Evolutionary conservation across 2,329 filamentous ascomycete species (phyloP).

Genomic region (Beauveria australis): DNA sequence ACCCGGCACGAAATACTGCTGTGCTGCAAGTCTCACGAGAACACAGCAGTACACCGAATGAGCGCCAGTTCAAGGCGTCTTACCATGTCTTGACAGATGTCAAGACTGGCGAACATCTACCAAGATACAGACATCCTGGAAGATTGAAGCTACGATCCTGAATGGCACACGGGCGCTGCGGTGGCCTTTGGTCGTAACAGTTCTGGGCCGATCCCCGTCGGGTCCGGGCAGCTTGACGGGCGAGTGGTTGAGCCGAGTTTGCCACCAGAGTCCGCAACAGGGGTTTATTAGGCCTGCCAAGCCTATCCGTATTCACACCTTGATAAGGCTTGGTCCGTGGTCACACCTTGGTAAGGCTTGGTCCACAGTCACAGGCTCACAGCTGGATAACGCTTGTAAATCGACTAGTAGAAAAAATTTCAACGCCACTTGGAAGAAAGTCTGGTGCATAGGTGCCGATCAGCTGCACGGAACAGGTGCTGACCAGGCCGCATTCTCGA

Average conservation of each 20-base stretch:
- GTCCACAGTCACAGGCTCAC: too few relatives aligned
- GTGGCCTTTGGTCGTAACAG: not conserved
- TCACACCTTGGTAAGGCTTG: too few relatives aligned
- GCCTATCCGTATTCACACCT: too few relatives aligned
- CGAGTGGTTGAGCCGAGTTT: not conserved
- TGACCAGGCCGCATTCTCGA: not conserved
- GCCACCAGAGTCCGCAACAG: not conserved
- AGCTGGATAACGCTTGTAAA: not conserved
- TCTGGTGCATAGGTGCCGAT: not conserved
- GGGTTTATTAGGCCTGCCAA: not conserved
- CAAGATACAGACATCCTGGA: not conserved
- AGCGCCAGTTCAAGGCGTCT: not conserved
- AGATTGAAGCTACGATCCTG: not conserved
- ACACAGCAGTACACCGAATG: too few relatives aligned
- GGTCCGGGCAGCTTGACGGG: not conserved
- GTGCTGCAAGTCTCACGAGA: too few relatives aligned
- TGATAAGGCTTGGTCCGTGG: too few relatives aligned
- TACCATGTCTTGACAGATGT: not conserved
- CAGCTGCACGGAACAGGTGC: not conserved
- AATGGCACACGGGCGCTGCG: not conserved
- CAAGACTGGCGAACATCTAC: not conserved
- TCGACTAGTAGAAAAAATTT: not conserved
- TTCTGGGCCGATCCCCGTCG: not conserved
- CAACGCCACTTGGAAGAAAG: not conserved
- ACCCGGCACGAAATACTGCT: too few relatives aligned